Evolutionary conservation across 2,329 filamentous ascomycete species (phyloP).

Genomic region (Pseudophaeomoniella oleicola): DNA sequence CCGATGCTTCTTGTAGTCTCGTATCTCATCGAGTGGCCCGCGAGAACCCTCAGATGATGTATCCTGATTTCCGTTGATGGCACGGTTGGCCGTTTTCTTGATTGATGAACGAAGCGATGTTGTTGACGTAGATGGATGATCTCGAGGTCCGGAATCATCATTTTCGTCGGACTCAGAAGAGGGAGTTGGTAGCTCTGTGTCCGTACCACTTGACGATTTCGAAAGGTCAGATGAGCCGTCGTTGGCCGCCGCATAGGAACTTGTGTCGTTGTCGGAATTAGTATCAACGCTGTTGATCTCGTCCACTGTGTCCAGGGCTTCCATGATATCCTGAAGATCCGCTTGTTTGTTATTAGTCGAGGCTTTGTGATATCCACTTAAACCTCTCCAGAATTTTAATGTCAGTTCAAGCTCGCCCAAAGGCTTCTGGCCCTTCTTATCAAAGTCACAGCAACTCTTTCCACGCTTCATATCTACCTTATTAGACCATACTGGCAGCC

Average conservation of each 20-base stretch:
- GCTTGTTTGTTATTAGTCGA: constrained; percentile 35
- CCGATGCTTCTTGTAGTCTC: constrained; percentile 52
- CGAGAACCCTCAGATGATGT: constrained; percentile 11
- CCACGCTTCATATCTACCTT: constrained; percentile 24
- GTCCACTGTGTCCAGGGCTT: constrained; percentile 47
- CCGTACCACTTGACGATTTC: constrained; percentile 6
- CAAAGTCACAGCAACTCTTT: constrained; percentile 18
- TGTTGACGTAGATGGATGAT: constrained; percentile 5
- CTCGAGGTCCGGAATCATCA: constrained; percentile 1
- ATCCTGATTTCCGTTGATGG: constrained; percentile 9
- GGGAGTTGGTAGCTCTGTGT: constrained; percentile 2
- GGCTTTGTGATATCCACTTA: constrained; percentile 44
- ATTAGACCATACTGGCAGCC: constrained; percentile 51
- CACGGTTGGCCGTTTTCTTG: constrained; percentile 4
- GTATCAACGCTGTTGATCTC: constrained; percentile 48
- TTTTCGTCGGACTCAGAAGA: constrained; percentile 4
- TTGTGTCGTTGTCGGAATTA: constrained; percentile 18
- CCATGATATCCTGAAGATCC: constrained; percentile 45
- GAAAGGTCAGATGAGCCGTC: constrained; percentile 2
- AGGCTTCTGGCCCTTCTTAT: constrained; percentile 40
- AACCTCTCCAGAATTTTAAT: constrained; percentile 46
- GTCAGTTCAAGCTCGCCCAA: constrained; percentile 44
- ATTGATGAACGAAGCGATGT: constrained; percentile 5
- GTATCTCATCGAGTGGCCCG: constrained; percentile 28
- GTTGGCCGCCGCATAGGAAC: constrained; percentile 1